Evolutionary conservation across 1,284 basidiomycete genomes (phyloP).

Genomic region (Puccinia coronata): DNA sequence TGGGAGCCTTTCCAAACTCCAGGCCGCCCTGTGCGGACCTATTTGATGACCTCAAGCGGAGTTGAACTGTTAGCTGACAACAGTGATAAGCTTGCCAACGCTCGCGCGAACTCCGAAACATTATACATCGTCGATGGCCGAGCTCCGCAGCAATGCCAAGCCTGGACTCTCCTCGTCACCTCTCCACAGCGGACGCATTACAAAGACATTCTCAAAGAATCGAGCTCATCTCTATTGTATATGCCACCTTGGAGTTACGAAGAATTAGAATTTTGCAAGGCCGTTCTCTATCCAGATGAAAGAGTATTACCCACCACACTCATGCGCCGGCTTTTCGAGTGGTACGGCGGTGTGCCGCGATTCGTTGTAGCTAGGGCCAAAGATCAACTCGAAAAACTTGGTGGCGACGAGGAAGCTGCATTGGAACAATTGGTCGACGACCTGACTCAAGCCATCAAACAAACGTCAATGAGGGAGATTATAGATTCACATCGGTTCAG

Average conservation of each 20-base stretch:
- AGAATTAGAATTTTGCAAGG: background rate
- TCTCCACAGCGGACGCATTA: background rate
- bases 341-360: constrained; percentile 2
- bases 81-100: background rate
- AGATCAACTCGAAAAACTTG: background rate
- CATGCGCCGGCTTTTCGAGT: constrained; percentile 1
- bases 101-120: background rate
- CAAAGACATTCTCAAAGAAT: background rate
- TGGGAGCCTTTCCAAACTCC: constrained; percentile 8
- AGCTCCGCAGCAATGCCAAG: background rate
- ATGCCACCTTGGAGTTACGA: constrained; percentile 7
- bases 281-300: constrained; percentile 17
- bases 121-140: constrained; percentile 2
- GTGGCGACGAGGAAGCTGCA: background rate
- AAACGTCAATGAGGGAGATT: background rate
- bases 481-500: background rate
- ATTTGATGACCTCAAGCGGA: background rate
- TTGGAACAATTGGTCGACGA: background rate
- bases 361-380: background rate
- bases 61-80: background rate
- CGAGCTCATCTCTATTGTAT: background rate
- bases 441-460: background rate
- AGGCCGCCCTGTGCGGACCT: background rate
- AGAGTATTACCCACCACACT: background rate
- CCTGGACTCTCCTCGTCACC: constrained; percentile 10